Evolutionary conservation across 2,329 filamentous ascomycete species (phyloP).

Genomic region (Claviceps monticola): DNA sequence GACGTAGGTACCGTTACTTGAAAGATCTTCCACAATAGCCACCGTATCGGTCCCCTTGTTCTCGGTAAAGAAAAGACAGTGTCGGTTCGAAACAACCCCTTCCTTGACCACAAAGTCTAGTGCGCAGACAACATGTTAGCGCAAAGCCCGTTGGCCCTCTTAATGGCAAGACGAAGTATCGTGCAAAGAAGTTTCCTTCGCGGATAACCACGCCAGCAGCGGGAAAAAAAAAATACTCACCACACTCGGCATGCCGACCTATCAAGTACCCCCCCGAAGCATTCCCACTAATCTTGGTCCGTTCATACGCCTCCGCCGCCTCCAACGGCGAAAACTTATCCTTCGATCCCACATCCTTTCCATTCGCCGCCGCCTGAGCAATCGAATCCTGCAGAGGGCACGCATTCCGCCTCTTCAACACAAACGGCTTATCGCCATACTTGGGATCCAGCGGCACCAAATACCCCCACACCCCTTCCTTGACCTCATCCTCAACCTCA

Average conservation of each 20-base stretch:
- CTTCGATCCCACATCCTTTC: constrained; percentile 23
- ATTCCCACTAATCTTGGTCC: constrained; percentile 44
- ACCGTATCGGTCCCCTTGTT: constrained; percentile 44
- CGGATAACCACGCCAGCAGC: not conserved
- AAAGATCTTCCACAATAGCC: constrained; percentile 82
- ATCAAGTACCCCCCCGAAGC: constrained; percentile 78
- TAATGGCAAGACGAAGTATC: no score
- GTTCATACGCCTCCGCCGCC: constrained; percentile 47
- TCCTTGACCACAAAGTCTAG: constrained; percentile 59
- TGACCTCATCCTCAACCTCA: constrained; percentile 70
- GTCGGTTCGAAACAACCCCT: constrained; percentile 75
- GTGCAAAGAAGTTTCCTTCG: no score
- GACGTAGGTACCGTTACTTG: constrained; percentile 91
- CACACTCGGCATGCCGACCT: constrained; percentile 86
- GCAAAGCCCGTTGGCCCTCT: not conserved
- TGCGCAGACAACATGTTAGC: not conserved
- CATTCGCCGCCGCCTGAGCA: constrained; percentile 17
- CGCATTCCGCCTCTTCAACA: constrained; percentile 58
- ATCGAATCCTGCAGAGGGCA: constrained; percentile 48
- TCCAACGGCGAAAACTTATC: constrained; percentile 33
- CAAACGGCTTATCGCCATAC: constrained; percentile 50
- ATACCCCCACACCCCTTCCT: constrained; percentile 91
- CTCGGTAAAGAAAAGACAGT: constrained; percentile 55
- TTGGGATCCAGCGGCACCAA: constrained; percentile 66
- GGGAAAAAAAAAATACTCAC: constrained; percentile 34